Evolutionary conservation across 345 rosid species (phyloP), one percentile per base, ranked within the genome.

Genomic region (Citrus mangshanensis): DNA sequence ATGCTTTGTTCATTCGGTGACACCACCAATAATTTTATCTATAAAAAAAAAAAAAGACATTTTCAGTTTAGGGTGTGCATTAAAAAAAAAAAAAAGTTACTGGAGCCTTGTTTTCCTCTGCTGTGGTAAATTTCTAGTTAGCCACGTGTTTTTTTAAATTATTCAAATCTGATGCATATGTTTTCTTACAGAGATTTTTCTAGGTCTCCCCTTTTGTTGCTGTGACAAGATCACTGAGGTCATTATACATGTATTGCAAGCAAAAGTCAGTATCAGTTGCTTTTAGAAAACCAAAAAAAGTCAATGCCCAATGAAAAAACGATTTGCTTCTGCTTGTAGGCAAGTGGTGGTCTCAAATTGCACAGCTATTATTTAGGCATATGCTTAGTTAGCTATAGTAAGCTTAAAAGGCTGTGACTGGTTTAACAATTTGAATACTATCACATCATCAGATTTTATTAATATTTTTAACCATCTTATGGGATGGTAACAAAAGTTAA

Each of bases 321-420:
- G 24, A 54, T 58, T 35, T 35, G 27, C 4, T 10, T 62, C 28
- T 9, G 24, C 35, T 9, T 30, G 68, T 25, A 61, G 69, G 68
- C 75, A 49, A 78, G 37, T 80, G 80, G 59, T 78, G 82, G 82
- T 66, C 73, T 81, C 84, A 78, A 34, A 34, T 37, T 70, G 84
- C 82, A 65, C n/a, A 58, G 81, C 65, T 64, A 71, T 67, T 73
- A 19, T 63, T 49, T 67, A 74, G 22, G 66, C 76, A 72, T 37
- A 72, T 37, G 40, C 40, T 37, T 7, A 12, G 14, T 42, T 42
- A 42, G 51, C 51, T 42, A 42, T 42, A 3, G 16, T 12, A 42
- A 0, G 4, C 51, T 42, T 42, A 42, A 42, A 2, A 42, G 51
- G 5, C 16, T 46, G 51, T 46, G 51, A 46, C 1, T 46, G 51